Conservation (phyloP, 345 rosid genomes). For the Euphorbia pulcherrima region DNA sequence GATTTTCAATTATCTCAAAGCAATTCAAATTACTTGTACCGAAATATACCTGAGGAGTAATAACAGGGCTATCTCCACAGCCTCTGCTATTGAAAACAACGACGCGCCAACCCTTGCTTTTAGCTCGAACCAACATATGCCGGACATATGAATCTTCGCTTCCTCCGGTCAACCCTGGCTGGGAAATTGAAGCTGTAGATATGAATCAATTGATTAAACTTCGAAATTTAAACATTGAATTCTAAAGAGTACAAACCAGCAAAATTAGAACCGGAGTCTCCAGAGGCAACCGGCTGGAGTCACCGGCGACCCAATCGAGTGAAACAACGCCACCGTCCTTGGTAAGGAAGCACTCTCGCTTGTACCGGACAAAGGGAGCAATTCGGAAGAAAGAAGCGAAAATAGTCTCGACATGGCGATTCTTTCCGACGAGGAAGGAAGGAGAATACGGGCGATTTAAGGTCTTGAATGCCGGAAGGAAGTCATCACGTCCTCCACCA, state of each 20-base stretch:
- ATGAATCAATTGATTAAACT: not conserved
- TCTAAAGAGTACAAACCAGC: constrained; percentile 39
- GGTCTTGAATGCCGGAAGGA: constrained; percentile 52
- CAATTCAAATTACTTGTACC: not conserved
- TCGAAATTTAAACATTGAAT: not conserved
- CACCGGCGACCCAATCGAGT: constrained; percentile 67
- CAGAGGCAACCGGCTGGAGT: constrained; percentile 36
- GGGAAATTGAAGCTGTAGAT: constrained; percentile 12
- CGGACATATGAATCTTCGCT: constrained; percentile 82
- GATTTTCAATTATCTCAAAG: not conserved
- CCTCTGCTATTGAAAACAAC: constrained; percentile 92
- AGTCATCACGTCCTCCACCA: constrained; percentile 58
- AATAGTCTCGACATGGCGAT: constrained; percentile 63
- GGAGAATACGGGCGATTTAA: constrained; percentile 48
- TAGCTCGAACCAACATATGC: constrained; percentile 63
- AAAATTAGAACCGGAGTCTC: constrained; percentile 48
- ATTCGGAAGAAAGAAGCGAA: constrained; percentile 52
- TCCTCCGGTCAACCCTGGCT: constrained; percentile 94
- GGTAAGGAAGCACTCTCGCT: constrained; percentile 53
- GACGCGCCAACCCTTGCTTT: constrained; percentile 71
- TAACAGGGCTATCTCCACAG: constrained; percentile 77
- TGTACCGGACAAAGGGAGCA: constrained; percentile 38
- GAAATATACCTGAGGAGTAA: constrained; percentile 65
- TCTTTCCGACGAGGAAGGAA: constrained; percentile 48
- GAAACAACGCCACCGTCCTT: constrained; percentile 50